These are phyloP conservation scores for Hypocreales sp. DNA, from an alignment of 2,329 filamentous ascomycete species.

Conservation along the genomic window DNA sequence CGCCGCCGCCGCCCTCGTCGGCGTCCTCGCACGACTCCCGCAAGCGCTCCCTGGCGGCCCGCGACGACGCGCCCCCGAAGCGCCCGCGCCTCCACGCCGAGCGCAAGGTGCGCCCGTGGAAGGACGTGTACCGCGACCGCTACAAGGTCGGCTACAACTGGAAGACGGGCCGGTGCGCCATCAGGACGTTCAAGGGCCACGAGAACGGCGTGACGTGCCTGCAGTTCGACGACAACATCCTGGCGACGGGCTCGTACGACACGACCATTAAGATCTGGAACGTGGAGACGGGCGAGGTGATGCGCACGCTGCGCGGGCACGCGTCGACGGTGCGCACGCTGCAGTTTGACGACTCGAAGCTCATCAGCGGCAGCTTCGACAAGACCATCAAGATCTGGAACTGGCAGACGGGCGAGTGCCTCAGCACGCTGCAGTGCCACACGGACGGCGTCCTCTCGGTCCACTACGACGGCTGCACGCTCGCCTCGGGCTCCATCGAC, in stretches of 20 bases:
- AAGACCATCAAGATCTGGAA: conserved; percentile 89
- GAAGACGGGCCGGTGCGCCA: conserved; percentile 84
- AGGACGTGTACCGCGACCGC: conserved; percentile 88
- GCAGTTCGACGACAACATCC: conserved; percentile 66
- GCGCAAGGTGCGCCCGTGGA: conserved; percentile 59
- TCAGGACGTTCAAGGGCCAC: conserved; percentile 71
- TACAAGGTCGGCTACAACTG: conserved; percentile 96
- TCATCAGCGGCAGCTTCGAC: conserved; percentile 84
- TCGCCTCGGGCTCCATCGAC: conserved; percentile 84
- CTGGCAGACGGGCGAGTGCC: conserved; percentile 78
- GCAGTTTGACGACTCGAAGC: conserved; percentile 82
- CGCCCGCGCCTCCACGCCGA: conserved; percentile 22
- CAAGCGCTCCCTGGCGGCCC: conserved; percentile 16
- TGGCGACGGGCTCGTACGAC: conserved; percentile 92
- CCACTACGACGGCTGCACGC: conserved; percentile 70
- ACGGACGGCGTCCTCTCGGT: conserved; percentile 71
- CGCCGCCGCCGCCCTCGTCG: conserved; percentile 2
- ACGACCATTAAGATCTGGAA: conserved; percentile 94
- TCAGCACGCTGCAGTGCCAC: conserved; percentile 70
- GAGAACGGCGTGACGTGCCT: conserved; percentile 52
- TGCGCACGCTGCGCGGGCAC: conserved; percentile 75
- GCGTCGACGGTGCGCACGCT: conserved; percentile 71
- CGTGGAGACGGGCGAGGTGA: conserved; percentile 70
- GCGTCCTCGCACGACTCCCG: conserved; percentile 11
- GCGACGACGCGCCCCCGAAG: conserved; percentile 17